Percentiles rank a stretch among this genome's conserved stretches.
phyloP scores from a whole-genome alignment of 2,329 filamentous ascomycete genomes.

The Aspergillus puulaauensis region DNA sequence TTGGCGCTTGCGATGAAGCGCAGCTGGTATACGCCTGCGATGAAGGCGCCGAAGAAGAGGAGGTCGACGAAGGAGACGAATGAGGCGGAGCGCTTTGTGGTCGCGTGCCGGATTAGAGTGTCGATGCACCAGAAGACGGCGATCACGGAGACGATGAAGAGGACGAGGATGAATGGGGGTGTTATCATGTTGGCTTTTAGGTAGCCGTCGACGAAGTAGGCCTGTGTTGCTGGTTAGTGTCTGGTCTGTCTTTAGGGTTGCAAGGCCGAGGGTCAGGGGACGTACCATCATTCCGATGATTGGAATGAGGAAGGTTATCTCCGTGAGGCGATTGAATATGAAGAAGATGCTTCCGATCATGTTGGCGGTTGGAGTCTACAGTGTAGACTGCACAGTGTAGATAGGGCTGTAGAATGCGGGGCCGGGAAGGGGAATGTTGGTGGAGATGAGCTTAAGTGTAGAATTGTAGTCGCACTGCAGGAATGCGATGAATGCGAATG shows the following conservation, averaged over 20 bases:
- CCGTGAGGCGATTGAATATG: slow-evolving; percentile 59
- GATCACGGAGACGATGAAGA: slow-evolving; percentile 65
- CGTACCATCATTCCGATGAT: slow-evolving; percentile 61
- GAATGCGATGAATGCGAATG: background rate
- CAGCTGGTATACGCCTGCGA: slow-evolving; percentile 59
- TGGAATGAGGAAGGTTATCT: slow-evolving; percentile 63
- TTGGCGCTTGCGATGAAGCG: slow-evolving; percentile 60
- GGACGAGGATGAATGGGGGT: slow-evolving; percentile 59
- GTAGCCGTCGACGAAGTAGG: slow-evolving; percentile 63
- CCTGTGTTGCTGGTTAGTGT: slow-evolving; percentile 26
- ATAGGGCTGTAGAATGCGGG: background rate
- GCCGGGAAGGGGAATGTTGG: background rate
- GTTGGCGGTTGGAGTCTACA: slow-evolving; percentile 23
- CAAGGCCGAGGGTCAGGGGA: background rate
- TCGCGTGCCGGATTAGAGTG: slow-evolving; percentile 60
- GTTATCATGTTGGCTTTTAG: slow-evolving; percentile 58
- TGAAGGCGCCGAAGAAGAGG: slow-evolving; percentile 63
- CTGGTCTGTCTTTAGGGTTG: background rate
- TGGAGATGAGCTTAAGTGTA: background rate
- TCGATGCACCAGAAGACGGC: slow-evolving; percentile 61
- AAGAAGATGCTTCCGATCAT: slow-evolving; percentile 59
- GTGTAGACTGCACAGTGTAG: background rate
- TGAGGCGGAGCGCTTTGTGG: slow-evolving; percentile 57
- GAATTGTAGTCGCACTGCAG: background rate
- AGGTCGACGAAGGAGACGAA: slow-evolving; percentile 64